Base-by-base conservation (phyloP, 2,329 filamentous ascomycete species). In the Calycina marina region DNA sequence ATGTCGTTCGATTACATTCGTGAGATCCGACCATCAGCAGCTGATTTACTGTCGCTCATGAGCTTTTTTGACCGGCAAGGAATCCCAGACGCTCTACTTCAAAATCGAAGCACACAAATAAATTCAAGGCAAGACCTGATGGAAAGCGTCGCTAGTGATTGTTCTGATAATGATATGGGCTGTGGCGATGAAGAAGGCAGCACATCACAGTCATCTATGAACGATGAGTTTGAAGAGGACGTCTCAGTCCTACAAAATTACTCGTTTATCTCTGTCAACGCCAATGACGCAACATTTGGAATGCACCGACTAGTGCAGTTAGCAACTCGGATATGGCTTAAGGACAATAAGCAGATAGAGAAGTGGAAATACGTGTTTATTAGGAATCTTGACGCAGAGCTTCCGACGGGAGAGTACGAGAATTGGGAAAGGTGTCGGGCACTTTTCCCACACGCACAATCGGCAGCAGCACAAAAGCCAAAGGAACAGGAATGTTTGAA, bases 31-130 rank as follows among this genome's bases (percentile, higher is more conserved):
- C 46, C 37, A 4, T 50, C 49, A 4, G 62, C 62, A 6, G 50
- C 60, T 3, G 42, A 60, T n/a, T n/a, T 11, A 4, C 39, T 66
- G 65, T 60, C 39, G 52, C 65, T 30, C 46, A 47, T 12, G n/a
- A n/a, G n/a, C n/a, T n/a, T n/a, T n/a, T n/a, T n/a, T n/a, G n/a
- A n/a, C n/a, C n/a, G n/a, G n/a, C 54, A 62, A 39, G 55, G 51
- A 5, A 61, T 65, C 14, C 54, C 56, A 0, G 49, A 53, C 15
- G 39, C 24, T 10, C 34, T 57, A n/a, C 32, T 62, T n/a, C n/a
- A n/a, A 20, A 8, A n/a, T n/a, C 20, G 20, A 8, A n/a, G n/a
- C n/a, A 8, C n/a, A 8, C 20, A 24, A n/a, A n/a, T n/a, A n/a
- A n/a, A n/a, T n/a, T n/a, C n/a, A n/a, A n/a, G n/a, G n/a, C 39